Percentiles rank a stretch among this genome's conserved stretches.
These are phyloP conservation scores for Radiomyces spectabilis DNA, from an alignment of 192 early-diverging fungal species.

Conservation along the genomic window DNA sequence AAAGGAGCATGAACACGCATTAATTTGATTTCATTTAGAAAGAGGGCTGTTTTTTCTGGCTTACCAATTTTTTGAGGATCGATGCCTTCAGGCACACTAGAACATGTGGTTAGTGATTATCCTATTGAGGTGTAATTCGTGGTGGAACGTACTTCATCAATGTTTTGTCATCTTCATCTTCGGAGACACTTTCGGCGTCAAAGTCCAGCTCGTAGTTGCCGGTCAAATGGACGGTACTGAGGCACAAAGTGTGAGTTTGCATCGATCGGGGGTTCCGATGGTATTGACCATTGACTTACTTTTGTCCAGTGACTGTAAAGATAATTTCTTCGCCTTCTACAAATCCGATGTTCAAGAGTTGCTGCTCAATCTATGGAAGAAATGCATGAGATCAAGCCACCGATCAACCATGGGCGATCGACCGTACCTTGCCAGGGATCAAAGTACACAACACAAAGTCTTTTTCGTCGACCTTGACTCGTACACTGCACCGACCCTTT, in stretches of 20 bases:
- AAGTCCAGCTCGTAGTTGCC: slow-evolving; percentile 49
- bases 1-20: neutral
- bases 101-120: neutral
- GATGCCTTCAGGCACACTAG: neutral
- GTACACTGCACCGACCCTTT: slow-evolving; percentile 56
- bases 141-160: neutral
- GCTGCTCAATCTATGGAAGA: slow-evolving; percentile 55
- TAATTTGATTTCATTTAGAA: neutral
- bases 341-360: slow-evolving; percentile 57
- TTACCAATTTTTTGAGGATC: slow-evolving; percentile 1
- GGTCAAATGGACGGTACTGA: slow-evolving; percentile 57
- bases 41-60: neutral
- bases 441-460: slow-evolving; percentile 78
- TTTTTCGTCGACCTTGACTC: slow-evolving; percentile 61
- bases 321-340: slow-evolving; percentile 79
- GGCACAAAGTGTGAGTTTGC: slow-evolving; percentile 2
- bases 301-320: slow-evolving; percentile 61
- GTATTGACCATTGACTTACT: slow-evolving; percentile 11
- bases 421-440: slow-evolving; percentile 51
- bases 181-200: slow-evolving; percentile 12
- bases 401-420: neutral
- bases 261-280: neutral
- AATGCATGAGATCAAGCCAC: neutral
- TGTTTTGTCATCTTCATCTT: slow-evolving; percentile 14
- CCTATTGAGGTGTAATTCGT: neutral